These are phyloP conservation scores for Panicum miliaceum DNA, from an alignment of 176 grass and related monocot species.

Conservation along the genomic window DNA sequence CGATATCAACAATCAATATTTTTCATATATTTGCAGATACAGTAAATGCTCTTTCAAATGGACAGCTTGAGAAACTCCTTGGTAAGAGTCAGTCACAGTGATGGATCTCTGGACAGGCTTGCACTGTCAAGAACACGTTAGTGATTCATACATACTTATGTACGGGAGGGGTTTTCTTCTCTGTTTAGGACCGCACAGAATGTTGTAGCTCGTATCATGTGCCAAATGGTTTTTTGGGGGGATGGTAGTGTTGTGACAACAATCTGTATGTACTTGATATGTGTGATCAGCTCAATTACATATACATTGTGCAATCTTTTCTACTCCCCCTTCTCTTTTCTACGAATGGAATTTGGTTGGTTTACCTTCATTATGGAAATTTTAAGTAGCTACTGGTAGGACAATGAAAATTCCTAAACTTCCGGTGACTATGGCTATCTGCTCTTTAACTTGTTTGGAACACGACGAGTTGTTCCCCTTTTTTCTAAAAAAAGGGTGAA, in stretches of 20 bases:
- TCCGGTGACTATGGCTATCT: background rate
- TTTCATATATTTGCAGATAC: constrained; percentile 56
- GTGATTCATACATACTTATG: background rate
- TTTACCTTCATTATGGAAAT: constrained; percentile 1
- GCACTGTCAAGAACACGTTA: constrained; percentile 10
- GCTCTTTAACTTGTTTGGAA: too few species aligned
- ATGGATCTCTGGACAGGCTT: constrained; percentile 12
- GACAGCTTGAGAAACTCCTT: constrained; percentile 76
- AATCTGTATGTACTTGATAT: constrained; percentile 21
- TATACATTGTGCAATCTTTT: constrained; percentile 7
- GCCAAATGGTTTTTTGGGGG: background rate
- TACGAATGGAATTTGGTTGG: background rate
- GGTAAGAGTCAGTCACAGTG: constrained; percentile 56
- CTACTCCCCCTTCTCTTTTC: background rate
- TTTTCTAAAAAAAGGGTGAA: too few species aligned
- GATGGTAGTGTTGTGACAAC: constrained; percentile 27
- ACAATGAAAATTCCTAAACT: background rate
- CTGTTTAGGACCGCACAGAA: background rate
- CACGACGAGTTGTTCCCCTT: background rate
- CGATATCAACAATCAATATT: background rate
- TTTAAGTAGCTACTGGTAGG: background rate
- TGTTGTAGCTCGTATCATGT: constrained; percentile 21
- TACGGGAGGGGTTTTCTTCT: background rate
- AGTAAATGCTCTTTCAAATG: constrained; percentile 51
- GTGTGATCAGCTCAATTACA: constrained; percentile 11